Conservation (phyloP, 2,329 filamentous ascomycete genomes). For the Cladosporium colombiae region DNA sequence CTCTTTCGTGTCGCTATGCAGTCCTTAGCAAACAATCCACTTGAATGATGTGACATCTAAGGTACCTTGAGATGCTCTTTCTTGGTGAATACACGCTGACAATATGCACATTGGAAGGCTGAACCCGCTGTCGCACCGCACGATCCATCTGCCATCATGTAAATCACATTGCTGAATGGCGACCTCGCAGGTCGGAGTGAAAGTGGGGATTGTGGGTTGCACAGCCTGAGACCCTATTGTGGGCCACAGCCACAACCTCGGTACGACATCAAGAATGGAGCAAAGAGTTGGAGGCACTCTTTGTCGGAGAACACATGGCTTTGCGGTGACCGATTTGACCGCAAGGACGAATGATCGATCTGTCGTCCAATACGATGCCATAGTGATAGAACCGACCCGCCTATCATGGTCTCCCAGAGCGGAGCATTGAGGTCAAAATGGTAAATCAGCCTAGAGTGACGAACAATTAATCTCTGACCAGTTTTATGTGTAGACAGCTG, state of each 20-base stretch:
- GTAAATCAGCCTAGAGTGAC: too few species aligned
- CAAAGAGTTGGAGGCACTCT: neutral
- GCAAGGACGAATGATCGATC: too few species aligned
- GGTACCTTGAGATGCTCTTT: conserved; percentile 6
- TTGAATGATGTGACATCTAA: neutral
- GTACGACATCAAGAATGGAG: neutral
- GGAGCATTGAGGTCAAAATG: too few species aligned
- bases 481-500: too few species aligned
- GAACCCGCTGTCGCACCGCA: too few species aligned
- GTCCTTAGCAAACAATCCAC: neutral
- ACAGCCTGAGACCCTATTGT: neutral
- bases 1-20: conserved; percentile 2
- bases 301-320: too few species aligned
- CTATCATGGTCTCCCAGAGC: too few species aligned
- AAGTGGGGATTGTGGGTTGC: neutral
- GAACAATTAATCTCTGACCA: too few species aligned
- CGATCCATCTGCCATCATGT: neutral
- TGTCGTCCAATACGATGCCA: too few species aligned
- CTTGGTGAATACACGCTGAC: neutral
- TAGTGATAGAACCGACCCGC: too few species aligned
- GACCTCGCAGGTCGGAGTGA: neutral
- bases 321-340: too few species aligned
- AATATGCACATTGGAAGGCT: neutral
- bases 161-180: neutral
- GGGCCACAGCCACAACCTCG: neutral